A percentile compares a stretch with the other conserved stretches of the same genome.
Conservation (phyloP, 306 rosid species). For the Cucumis cinereus region DNA sequence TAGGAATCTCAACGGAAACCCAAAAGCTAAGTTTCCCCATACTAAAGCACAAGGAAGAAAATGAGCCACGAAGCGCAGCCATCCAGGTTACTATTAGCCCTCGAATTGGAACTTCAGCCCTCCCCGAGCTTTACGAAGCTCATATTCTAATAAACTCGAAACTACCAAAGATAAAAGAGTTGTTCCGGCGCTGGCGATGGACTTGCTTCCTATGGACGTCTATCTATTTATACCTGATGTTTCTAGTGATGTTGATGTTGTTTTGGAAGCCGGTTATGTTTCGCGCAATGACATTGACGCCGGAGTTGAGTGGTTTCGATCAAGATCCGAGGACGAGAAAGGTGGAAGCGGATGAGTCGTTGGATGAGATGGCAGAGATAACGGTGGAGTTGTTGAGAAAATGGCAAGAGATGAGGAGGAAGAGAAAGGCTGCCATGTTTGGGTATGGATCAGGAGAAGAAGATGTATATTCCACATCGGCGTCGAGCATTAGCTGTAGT, state of each 20-base stretch:
- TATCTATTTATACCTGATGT: constrained; percentile 29
- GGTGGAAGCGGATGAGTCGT: constrained; percentile 6
- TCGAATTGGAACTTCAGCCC: constrained; percentile 50
- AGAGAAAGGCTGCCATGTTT: constrained; percentile 34
- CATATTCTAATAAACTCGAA: constrained; percentile 37
- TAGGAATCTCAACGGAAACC: constrained; percentile 52
- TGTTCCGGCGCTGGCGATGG: constrained; percentile 68
- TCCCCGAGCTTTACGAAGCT: constrained; percentile 65
- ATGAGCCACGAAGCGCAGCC: constrained; percentile 34
- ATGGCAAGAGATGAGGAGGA: constrained; percentile 44
- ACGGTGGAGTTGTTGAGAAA: constrained; percentile 43
- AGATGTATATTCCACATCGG: constrained; percentile 34
- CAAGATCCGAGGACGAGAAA: neutral
- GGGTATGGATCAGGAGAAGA: constrained; percentile 10
- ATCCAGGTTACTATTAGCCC: constrained; percentile 42
- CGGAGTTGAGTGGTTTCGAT: neutral
- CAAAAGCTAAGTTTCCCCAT: constrained; percentile 36
- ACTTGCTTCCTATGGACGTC: constrained; percentile 66
- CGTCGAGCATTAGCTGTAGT: constrained; percentile 28
- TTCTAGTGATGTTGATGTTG: constrained; percentile 26
- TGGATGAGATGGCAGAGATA: constrained; percentile 25
- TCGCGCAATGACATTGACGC: constrained; percentile 9
- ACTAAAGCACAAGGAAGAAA: constrained; percentile 48
- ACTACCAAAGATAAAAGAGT: constrained; percentile 48
- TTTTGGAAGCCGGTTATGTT: constrained; percentile 31